Base-by-base conservation (phyloP, 306 rosid genomes). In the Cucumis cinereus region DNA sequence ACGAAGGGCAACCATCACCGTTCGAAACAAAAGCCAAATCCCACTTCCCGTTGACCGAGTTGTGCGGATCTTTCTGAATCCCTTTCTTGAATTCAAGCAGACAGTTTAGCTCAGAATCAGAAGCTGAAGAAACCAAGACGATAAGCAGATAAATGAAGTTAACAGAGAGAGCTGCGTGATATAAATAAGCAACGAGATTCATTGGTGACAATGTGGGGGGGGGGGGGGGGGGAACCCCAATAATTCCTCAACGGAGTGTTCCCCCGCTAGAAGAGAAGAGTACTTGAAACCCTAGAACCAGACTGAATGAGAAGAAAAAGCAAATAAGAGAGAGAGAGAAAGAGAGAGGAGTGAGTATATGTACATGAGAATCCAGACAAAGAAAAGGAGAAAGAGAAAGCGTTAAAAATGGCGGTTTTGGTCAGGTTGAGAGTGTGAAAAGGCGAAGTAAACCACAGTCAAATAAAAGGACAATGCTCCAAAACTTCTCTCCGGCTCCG, bases 51-150 rank as follows among this genome's bases (percentile, higher is more conserved):
- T 63, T 40, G 26, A 90, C 87, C 28, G 10, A 80, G 0, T 80
- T 60, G 2, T 55, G 77, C 56, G 90, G 98, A 86, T 91, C 98
- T 47, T 4, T 23, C 0, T 43, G 81, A 82, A 94, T 91, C 62
- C 96, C 98, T 77, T 90, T 94, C 81, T 86, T 91, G 89, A 94
- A 94, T 74, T 94, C 97, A 23, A 90, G 84, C 0, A 94, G 82
- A 53, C 91, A 88, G 88, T 89, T 97, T 85, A 94, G 91, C 84
- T 94, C 98, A 23, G 84, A 77, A 2, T 52, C 82, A 1, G 93
- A 85, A 47, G 83, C 83, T 0, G 81, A 77, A 54, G 45, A 5
- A 79, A 50, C 79, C 71, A 80, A 55, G 59, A 64, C 20, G 57
- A 58, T 5, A 10, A 80, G 56, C 6, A 85, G 73, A 57, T 26